phyloP scores from a whole-genome alignment of 2,329 filamentous ascomycete species.

The Trichoderma lentiforme region DNA sequence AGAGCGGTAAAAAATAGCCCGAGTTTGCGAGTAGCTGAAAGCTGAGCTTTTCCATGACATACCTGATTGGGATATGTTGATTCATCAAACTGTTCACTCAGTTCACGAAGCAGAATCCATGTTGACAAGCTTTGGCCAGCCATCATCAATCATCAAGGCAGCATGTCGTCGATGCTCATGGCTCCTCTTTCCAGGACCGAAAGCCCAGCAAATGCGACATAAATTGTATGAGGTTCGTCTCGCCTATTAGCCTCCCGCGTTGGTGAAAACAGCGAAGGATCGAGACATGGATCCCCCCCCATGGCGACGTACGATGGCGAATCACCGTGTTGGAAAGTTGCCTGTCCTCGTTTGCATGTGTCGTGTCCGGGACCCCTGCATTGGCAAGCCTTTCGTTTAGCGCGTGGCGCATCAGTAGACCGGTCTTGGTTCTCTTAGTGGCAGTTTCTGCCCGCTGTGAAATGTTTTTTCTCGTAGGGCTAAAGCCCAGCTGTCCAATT shows the following conservation, averaged over 20 bases:
- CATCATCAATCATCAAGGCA: background rate
- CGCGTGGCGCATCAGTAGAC: conserved; percentile 14
- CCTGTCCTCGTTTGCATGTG: background rate
- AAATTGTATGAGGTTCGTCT: conserved; percentile 5
- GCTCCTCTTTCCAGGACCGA: background rate
- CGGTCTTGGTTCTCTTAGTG: background rate
- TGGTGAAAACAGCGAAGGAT: conserved; percentile 7
- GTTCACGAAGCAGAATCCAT: background rate
- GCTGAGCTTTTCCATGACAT: background rate
- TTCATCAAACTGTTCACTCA: background rate
- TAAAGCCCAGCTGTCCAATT: conserved; percentile 3
- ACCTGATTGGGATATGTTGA: background rate
- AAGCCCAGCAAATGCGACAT: background rate
- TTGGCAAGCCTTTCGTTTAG: background rate
- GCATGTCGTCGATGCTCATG: background rate
- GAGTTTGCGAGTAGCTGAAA: background rate
- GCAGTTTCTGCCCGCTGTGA: background rate
- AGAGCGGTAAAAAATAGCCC: background rate
- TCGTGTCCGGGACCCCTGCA: conserved; percentile 6
- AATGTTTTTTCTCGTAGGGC: background rate
- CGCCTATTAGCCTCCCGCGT: conserved; percentile 2
- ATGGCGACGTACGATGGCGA: background rate
- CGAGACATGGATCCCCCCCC: background rate
- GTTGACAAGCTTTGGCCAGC: background rate
- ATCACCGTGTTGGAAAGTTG: background rate